Conservation (phyloP, 2,329 filamentous ascomycete species). For the Juglanconis oblonga region DNA sequence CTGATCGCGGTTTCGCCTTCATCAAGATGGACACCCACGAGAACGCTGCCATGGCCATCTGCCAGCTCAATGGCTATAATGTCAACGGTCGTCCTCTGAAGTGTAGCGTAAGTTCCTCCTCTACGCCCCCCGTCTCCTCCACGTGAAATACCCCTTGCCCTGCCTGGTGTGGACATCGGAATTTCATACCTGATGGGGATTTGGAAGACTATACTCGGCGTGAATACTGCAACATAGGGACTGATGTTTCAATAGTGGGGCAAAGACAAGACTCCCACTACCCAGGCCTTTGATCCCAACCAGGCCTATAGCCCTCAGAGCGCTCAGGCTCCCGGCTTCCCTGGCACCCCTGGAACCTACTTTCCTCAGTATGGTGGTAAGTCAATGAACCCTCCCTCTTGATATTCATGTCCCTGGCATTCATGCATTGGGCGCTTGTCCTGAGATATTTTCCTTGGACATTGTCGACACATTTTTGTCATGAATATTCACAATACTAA, state of each 20-base stretch:
- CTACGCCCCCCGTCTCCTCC: not conserved
- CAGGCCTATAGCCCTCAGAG: constrained; percentile 73
- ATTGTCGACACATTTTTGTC: no score
- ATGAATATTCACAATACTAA: constrained; percentile 40
- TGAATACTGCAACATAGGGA: not conserved
- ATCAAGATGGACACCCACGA: constrained; percentile 99
- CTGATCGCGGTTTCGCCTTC: constrained; percentile 95
- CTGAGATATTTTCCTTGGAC: not conserved
- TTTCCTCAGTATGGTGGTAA: constrained; percentile 92
- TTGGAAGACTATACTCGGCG: not conserved
- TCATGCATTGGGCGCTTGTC: constrained; percentile 29
- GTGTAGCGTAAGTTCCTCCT: constrained; percentile 78
- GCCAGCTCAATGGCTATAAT: constrained; percentile 95
- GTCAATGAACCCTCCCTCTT: constrained; percentile 25
- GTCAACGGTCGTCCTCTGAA: constrained; percentile 96
- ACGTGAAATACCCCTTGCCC: no score
- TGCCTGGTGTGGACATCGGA: no score
- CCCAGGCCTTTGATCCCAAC: constrained; percentile 75
- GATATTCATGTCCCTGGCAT: no score
- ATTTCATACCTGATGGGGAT: no score
- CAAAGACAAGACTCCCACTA: constrained; percentile 92
- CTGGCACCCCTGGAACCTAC: constrained; percentile 75
- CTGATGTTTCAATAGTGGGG: constrained; percentile 71
- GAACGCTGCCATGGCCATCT: constrained; percentile 97
- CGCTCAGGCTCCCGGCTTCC: constrained; percentile 68